Conservation (phyloP, 805 yeast species). For the Teunomyces barrocoloradensis region DNA sequence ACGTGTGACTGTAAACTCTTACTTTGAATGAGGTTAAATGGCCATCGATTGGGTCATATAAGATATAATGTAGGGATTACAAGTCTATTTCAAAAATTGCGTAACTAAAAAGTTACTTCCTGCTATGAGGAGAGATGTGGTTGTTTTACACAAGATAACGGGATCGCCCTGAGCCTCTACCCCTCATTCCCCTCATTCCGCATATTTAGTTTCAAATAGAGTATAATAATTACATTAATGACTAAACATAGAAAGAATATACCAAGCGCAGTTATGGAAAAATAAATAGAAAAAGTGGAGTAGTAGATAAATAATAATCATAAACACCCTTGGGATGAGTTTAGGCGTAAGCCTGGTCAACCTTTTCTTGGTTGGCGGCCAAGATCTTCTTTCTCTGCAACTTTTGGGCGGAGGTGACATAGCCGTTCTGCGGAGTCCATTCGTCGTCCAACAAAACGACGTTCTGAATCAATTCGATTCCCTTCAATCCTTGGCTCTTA, state of each 20-base stretch:
- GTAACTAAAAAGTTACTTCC: no score
- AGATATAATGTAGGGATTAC: no score
- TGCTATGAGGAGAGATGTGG: background rate
- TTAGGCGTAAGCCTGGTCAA: slow-evolving; percentile 58
- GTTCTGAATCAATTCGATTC: slow-evolving; percentile 83
- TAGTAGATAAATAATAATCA: background rate
- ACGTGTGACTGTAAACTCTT: no score
- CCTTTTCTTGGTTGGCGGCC: slow-evolving; percentile 60
- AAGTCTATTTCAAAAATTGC: no score
- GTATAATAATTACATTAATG: slow-evolving; percentile 1
- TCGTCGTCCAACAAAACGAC: slow-evolving; percentile 79
- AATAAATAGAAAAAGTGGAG: background rate
- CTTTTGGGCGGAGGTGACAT: slow-evolving; percentile 93
- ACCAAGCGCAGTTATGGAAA: background rate
- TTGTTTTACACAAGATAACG: background rate
- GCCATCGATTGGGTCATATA: no score
- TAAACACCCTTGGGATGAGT: background rate
- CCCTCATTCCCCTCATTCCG: background rate
- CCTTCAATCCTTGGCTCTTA: slow-evolving; percentile 72
- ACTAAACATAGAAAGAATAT: slow-evolving; percentile 1
- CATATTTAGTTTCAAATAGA: background rate
- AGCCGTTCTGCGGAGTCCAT: slow-evolving; percentile 98
- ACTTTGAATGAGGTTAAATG: no score
- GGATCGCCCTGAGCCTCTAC: background rate
- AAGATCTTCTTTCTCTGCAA: slow-evolving; percentile 90